Percentiles rank a stretch among this genome's conserved stretches.
phyloP scores from a whole-genome alignment of 2,329 filamentous ascomycete genomes.

The Cladophialophora bantiana region DNA sequence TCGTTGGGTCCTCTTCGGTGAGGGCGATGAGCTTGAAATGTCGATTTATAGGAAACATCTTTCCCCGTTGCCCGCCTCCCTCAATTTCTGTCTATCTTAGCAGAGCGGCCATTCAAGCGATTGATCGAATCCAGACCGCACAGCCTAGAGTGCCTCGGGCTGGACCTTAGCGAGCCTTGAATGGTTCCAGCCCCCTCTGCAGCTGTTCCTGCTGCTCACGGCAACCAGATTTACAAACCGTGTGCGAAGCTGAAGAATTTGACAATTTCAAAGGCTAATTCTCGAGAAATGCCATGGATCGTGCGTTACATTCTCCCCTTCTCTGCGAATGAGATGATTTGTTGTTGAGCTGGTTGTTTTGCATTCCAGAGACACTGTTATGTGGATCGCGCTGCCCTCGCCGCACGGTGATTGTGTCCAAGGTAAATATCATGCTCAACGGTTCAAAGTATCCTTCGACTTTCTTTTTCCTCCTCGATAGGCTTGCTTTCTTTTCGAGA shows the following conservation, averaged over 20 bases:
- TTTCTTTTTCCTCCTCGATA: conserved; percentile 23
- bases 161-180: conserved; percentile 13
- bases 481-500: conserved; percentile 25
- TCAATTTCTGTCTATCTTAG: not conserved
- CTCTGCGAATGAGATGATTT: conserved; percentile 17
- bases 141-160: not conserved
- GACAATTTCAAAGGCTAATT: conserved; percentile 22
- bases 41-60: conserved; percentile 71
- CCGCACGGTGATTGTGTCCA: conserved; percentile 24
- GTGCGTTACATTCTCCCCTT: conserved; percentile 24
- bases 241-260: conserved; percentile 2
- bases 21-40: conserved; percentile 74
- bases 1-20: conserved; percentile 74
- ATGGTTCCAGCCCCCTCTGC: conserved; percentile 13
- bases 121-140: conserved; percentile 3
- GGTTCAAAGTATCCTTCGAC: conserved; percentile 24
- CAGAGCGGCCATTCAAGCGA: not conserved
- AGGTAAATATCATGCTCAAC: conserved; percentile 34
- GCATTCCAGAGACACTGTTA: conserved; percentile 34
- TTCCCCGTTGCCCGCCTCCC: conserved; percentile 5
- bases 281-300: conserved; percentile 28
- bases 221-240: conserved; percentile 12
- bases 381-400: conserved; percentile 26
- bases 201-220: not conserved
- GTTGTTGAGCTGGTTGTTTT: conserved; percentile 32